phyloP scores from a whole-genome alignment of 192 early-diverging fungal species.

The Dissophora ornata region DNA sequence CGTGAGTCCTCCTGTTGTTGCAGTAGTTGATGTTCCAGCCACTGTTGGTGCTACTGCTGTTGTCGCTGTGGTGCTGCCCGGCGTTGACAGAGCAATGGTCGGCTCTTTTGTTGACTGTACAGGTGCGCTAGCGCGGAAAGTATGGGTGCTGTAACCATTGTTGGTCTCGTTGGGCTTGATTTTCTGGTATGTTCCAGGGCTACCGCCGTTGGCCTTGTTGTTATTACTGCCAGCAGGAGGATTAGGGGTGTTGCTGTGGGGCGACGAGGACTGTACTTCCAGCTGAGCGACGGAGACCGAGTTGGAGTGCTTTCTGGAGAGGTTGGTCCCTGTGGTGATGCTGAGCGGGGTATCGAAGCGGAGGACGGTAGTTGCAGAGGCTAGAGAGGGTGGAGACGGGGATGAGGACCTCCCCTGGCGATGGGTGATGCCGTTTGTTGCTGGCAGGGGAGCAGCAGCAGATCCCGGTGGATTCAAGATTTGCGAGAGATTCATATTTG shows the following conservation, averaged over 20 bases:
- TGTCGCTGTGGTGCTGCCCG: background rate
- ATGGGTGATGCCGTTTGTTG: background rate
- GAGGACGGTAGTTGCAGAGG: constrained; percentile 11
- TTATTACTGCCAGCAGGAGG: background rate
- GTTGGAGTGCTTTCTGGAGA: constrained; percentile 41
- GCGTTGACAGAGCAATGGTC: background rate
- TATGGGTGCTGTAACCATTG: constrained; percentile 28
- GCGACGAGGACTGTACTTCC: constrained; percentile 14
- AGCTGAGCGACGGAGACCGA: constrained; percentile 43
- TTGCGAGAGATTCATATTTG: constrained; percentile 40
- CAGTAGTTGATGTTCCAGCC: too few relatives aligned
- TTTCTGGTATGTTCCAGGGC: constrained; percentile 18
- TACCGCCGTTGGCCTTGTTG: background rate
- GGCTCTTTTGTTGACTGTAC: background rate
- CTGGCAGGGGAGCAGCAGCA: background rate
- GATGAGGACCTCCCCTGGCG: constrained; percentile 19
- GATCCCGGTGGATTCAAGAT: constrained; percentile 38
- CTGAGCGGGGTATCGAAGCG: constrained; percentile 13
- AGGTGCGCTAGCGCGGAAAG: constrained; percentile 22
- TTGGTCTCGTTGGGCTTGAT: constrained; percentile 38
- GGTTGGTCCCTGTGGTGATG: background rate
- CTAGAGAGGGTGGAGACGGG: constrained; percentile 5
- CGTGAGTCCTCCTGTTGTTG: too few relatives aligned
- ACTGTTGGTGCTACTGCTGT: background rate
- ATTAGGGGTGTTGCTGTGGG: background rate